Base-by-base conservation (phyloP, 192 early-diverging fungal species). In the Umbelopsis sp. region DNA sequence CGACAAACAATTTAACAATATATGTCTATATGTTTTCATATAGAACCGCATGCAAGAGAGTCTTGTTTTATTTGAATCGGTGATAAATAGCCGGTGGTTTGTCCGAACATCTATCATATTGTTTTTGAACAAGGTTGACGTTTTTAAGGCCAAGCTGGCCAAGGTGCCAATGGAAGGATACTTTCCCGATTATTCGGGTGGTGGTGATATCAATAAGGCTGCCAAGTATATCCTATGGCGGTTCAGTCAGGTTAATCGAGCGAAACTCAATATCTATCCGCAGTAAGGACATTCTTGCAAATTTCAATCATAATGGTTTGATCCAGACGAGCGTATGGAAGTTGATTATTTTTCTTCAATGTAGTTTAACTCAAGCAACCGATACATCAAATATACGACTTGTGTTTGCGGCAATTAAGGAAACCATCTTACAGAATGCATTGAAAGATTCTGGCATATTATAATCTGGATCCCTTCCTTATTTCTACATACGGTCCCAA, bases 11-110 rank as follows among this genome's bases (percentile, higher is more conserved):
- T 41, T 11, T 41, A 41, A 41, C 38, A 6, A 41, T 41, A 1
- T 41, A 4, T 5, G 38, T 11, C 4, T 41, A 11, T 6, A 41
- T 47, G 34, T 68, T 12, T 22, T 71, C n/a, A n/a, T n/a, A 31
- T 83, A 96, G 91, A 96, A 96, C 74, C 92, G 95, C 68, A 95
- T 97, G 92, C 85, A 87, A 31, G 96, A 97, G 79, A 94, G 93
- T 79, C 84, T 97, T 36, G 89, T 90, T 10, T 83, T 97, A 26
- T 97, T 97, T 75, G 93, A 94, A 71, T 95, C 93, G 16, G 89
- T 97, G 29, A 92, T 95, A 71, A 96, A 96, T 80, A 94, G 92
- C 78, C 85, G 94, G 67, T 95, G 94, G 92, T 97, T 97, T 81
- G 75, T 96, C 67, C 89, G 92, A 65, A 94, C 94, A 22, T 92